Base-by-base conservation (phyloP, 2,329 filamentous ascomycete species). In the Colletotrichum abscissum region DNA sequence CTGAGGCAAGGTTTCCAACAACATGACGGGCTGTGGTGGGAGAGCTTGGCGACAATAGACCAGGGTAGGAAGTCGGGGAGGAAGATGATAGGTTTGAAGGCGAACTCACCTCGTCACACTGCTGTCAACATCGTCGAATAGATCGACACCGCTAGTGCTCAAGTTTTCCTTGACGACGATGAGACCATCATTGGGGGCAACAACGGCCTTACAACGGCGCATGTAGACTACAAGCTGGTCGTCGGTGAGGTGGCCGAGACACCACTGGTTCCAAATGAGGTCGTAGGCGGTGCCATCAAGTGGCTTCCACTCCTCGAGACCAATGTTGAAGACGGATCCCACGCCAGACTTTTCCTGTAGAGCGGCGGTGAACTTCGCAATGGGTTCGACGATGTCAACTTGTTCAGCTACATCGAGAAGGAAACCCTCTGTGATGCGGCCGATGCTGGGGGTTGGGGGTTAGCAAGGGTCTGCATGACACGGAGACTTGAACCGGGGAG, bases 261-360 rank as follows among this genome's bases (percentile, higher is more conserved):
- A 98, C 95, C 95, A 98, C 82, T 98, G 95, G 65, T 90, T 92
- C 94, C 94, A 98, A 74, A 98, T 91, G 58, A 98, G 81, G 80
- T 95, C 93, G 82, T 98, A 98, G 62, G 83, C 80, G 9, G 82
- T 78, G 11, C 79, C 84, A 2, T 82, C 77, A 0, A 78, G 83
- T 1, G 88, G 85, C 12, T 77, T 72, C 94, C 94, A 97, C 33
- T 89, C 87, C 81, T 97, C 92, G 1, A 97, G 84, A 0, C 94
- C 94, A 2, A 92, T 83, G 76, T 93, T 94, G 83, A 90, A 92
- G 22, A 97, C 88, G 26, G 87, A 83, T 2, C 89, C 85, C 14
- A 91, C 85, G 1, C 93, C 93, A 1, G 90, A 81, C 55, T 87
- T 88, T 1, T 86, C 88, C 3, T 82, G 78, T 1, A 97, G 83